phyloP scores from a whole-genome alignment of 2,329 filamentous ascomycete genomes.

The Pseudocercospora ulei region DNA sequence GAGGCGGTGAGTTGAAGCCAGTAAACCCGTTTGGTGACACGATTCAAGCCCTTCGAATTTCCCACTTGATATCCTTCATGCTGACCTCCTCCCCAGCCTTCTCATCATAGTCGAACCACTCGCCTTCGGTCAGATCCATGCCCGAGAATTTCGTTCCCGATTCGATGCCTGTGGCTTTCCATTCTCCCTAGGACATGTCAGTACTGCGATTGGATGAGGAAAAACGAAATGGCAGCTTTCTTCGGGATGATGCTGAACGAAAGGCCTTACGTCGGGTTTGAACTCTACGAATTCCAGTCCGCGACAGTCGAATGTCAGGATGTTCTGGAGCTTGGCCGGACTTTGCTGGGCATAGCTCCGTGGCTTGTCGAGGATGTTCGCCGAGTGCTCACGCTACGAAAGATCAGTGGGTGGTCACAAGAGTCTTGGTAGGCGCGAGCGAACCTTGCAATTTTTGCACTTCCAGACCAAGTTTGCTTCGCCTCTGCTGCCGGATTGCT shows the following conservation, averaged over 20 bases:
- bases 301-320: slow-evolving; percentile 87
- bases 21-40: neutral
- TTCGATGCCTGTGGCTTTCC: slow-evolving; percentile 72
- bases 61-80: slow-evolving; percentile 81
- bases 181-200: slow-evolving; percentile 58
- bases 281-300: slow-evolving; percentile 89
- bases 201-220: neutral
- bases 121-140: slow-evolving; percentile 76
- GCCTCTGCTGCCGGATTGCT: slow-evolving; percentile 83
- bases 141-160: slow-evolving; percentile 69
- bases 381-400: slow-evolving; percentile 67
- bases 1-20: neutral
- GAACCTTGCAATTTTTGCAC: slow-evolving; percentile 93
- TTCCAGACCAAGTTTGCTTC: slow-evolving; percentile 99
- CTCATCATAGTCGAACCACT: slow-evolving; percentile 98
- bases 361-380: slow-evolving; percentile 67
- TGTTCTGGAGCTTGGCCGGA: slow-evolving; percentile 63
- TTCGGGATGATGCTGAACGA: neutral
- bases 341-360: slow-evolving; percentile 60
- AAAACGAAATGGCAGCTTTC: neutral
- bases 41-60: slow-evolving; percentile 55
- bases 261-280: slow-evolving; percentile 62
- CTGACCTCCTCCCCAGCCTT: slow-evolving; percentile 86
- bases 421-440: slow-evolving; percentile 1
- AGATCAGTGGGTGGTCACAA: slow-evolving; percentile 4